Conservation (phyloP, 2,329 filamentous ascomycete species). For the Aureobasidium sp. region DNA sequence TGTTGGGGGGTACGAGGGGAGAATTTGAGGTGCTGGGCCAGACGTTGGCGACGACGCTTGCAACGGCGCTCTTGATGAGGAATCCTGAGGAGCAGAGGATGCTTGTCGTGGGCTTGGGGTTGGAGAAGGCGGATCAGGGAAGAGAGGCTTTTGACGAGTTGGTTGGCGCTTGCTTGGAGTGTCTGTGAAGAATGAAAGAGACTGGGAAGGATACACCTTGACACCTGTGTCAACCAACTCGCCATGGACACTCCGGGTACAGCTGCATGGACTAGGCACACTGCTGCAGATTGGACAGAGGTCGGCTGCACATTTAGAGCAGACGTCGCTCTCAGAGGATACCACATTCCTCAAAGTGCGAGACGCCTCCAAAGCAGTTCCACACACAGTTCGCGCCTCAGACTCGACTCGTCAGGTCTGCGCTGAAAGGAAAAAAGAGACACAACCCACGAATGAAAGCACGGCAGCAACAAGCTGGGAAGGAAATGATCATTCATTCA, state of each 20-base stretch:
- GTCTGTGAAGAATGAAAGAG: conserved; percentile 19
- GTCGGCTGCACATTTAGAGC: not conserved
- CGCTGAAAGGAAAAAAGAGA: not conserved
- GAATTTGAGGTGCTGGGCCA: conserved; percentile 74
- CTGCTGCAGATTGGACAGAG: not conserved
- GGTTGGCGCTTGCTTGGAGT: conserved; percentile 28
- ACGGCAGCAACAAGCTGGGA: not conserved
- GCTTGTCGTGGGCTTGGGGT: conserved; percentile 52
- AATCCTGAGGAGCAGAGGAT: conserved; percentile 56
- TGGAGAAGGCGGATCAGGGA: conserved; percentile 39
- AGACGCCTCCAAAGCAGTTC: not conserved
- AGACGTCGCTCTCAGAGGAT: not conserved
- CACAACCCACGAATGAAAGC: too few relatives aligned
- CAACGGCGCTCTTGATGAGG: conserved; percentile 66
- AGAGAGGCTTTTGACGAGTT: conserved; percentile 35
- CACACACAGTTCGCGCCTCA: not conserved
- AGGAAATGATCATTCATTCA: not conserved
- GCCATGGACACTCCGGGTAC: not conserved
- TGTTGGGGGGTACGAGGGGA: conserved; percentile 76
- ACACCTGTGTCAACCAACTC: not conserved
- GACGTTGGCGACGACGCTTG: conserved; percentile 83
- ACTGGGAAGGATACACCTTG: not conserved
- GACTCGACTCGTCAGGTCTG: not conserved
- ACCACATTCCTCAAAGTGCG: not conserved
- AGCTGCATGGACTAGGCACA: not conserved